These are phyloP conservation scores for Fremontodendron californicum DNA, from an alignment of 345 rosid species.

Conservation along the genomic window DNA sequence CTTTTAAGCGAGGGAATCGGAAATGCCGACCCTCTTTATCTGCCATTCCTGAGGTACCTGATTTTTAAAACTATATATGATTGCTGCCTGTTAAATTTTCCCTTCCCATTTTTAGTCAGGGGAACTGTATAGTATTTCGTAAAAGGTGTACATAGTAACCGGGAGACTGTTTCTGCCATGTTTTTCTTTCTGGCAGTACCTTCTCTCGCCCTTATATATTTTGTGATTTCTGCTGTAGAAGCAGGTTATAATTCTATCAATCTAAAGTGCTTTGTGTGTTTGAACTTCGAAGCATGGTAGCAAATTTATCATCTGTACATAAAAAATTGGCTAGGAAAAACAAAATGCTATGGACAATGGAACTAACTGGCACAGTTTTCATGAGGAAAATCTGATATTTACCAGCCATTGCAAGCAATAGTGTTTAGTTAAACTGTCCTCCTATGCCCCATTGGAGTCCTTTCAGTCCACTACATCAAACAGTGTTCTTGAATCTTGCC, in stretches of 20 bases:
- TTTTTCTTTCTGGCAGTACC: constrained; percentile 4
- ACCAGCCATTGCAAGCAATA: background rate
- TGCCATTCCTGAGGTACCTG: background rate
- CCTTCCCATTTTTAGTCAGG: background rate
- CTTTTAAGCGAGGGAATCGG: background rate
- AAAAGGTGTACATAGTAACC: background rate
- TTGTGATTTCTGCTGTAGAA: constrained; percentile 2
- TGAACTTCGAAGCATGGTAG: background rate
- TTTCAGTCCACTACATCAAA: background rate
- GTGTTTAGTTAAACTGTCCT: background rate
- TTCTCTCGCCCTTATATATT: background rate
- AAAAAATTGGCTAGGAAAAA: background rate
- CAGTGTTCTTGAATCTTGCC: background rate
- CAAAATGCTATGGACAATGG: too few relatives aligned
- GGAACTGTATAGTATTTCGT: background rate
- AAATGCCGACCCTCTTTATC: background rate
- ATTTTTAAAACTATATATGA: background rate
- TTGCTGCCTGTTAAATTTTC: background rate
- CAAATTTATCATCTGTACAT: background rate
- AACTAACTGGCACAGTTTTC: too few relatives aligned
- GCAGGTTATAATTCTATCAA: background rate
- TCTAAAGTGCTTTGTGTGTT: background rate
- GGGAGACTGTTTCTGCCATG: background rate
- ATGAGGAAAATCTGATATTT: background rate
- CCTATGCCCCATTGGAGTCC: background rate